Evolutionary conservation across 2,329 filamentous ascomycete genomes (phyloP).

Genomic region (Raffaelea ambrosiae): DNA sequence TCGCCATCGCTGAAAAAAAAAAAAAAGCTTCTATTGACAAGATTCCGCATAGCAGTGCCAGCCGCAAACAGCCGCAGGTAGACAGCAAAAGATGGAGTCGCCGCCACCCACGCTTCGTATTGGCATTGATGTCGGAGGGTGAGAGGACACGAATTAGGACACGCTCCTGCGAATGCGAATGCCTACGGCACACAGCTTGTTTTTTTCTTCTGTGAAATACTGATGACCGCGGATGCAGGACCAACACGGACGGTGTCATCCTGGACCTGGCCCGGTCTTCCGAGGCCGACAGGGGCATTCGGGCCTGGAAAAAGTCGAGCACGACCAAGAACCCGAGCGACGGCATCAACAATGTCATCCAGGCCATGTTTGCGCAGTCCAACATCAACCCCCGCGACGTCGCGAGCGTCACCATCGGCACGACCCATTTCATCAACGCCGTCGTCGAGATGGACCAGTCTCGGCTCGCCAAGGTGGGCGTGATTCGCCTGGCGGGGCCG

Average conservation of each 20-base stretch:
- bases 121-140: not conserved
- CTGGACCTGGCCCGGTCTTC: slow-evolving; percentile 31
- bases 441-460: slow-evolving; percentile 43
- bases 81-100: not conserved
- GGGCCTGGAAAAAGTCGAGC: slow-evolving; percentile 40
- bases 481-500: slow-evolving; percentile 44
- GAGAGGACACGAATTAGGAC: no score
- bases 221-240: slow-evolving; percentile 38
- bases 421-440: slow-evolving; percentile 52
- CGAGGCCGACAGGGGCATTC: slow-evolving; percentile 30
- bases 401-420: slow-evolving; percentile 43
- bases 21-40: no score
- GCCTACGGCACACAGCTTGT: no score
- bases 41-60: no score
- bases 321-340: slow-evolving; percentile 39
- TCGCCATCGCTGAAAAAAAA: no score
- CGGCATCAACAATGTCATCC: slow-evolving; percentile 37
- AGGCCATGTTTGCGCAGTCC: slow-evolving; percentile 29
- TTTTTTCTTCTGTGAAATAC: no score
- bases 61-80: not conserved
- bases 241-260: slow-evolving; percentile 45
- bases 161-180: no score
- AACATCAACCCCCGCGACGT: slow-evolving; percentile 26
- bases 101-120: not conserved
- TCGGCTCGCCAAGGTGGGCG: slow-evolving; percentile 40